These are phyloP conservation scores for Aspergillus ruber DNA, from an alignment of 2,329 filamentous ascomycete species.

Conservation along the genomic window DNA sequence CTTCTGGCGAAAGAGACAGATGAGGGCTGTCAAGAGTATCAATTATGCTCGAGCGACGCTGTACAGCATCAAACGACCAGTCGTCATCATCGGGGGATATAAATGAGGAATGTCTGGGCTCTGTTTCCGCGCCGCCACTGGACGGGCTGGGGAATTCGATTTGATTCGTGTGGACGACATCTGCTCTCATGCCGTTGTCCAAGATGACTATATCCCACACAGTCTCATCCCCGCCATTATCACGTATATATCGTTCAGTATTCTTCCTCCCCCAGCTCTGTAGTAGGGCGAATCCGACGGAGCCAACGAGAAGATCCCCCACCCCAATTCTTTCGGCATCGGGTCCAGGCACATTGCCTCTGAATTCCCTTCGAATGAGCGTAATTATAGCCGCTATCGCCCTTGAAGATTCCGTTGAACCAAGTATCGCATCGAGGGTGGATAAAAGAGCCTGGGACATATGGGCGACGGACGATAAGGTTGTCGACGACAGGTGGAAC, in stretches of 20 bases:
- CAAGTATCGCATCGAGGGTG: slow-evolving; percentile 41
- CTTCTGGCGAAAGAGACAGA: slow-evolving; percentile 27
- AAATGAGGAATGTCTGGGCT: slow-evolving; percentile 50
- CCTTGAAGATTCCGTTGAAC: slow-evolving; percentile 44
- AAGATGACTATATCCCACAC: slow-evolving; percentile 46
- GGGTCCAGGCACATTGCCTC: slow-evolving; percentile 26
- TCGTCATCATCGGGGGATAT: slow-evolving; percentile 32
- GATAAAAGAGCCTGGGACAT: slow-evolving; percentile 41
- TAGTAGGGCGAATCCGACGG: slow-evolving; percentile 40
- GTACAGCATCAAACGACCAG: slow-evolving; percentile 33
- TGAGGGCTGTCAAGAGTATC: slow-evolving; percentile 20
- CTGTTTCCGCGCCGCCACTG: slow-evolving; percentile 40
- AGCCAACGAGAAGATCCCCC: slow-evolving; percentile 39
- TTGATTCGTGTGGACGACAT: slow-evolving; percentile 39
- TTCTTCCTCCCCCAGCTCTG: slow-evolving; percentile 42
- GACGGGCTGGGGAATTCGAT: slow-evolving; percentile 26
- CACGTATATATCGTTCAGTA: slow-evolving; percentile 35
- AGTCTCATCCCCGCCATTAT: slow-evolving; percentile 37
- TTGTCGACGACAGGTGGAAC: slow-evolving; percentile 41
- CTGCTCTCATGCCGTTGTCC: slow-evolving; percentile 40
- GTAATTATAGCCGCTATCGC: slow-evolving; percentile 45
- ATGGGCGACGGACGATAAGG: slow-evolving; percentile 36
- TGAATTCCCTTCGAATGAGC: slow-evolving; percentile 40
- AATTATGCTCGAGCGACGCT: slow-evolving; percentile 22
- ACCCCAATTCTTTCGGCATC: slow-evolving; percentile 36